A percentile compares a stretch with the other conserved stretches of the same genome.
phyloP scores from a whole-genome alignment of 345 rosid genomes.

The Citrus medica region DNA sequence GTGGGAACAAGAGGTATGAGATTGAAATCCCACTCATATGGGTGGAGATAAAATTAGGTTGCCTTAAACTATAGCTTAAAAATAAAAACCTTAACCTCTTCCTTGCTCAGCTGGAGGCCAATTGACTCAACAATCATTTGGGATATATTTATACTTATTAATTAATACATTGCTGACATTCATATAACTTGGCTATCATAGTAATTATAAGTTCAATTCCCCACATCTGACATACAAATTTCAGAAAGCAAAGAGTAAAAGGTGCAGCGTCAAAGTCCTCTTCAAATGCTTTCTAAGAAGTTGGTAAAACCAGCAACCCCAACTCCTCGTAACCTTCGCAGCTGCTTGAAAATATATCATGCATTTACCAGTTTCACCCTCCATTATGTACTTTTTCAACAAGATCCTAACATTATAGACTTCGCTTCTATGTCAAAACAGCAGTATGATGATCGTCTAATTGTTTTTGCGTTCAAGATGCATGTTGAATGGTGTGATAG shows the following conservation, averaged over 20 bases:
- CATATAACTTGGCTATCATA: not conserved
- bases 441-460: not conserved
- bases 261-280: not conserved
- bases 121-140: too few species aligned
- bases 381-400: not conserved
- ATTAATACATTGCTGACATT: not conserved
- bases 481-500: not conserved
- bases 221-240: not conserved
- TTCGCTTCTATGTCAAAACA: not conserved
- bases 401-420: not conserved
- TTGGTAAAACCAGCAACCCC: slow-evolving; percentile 17
- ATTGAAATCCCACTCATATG: too few species aligned
- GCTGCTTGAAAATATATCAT: not conserved
- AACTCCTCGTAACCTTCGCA: not conserved
- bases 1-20: too few species aligned
- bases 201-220: too few species aligned
- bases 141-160: too few species aligned
- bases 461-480: not conserved
- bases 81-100: too few species aligned
- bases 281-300: slow-evolving; percentile 9
- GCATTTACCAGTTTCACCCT: not conserved
- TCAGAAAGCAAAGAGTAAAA: too few species aligned
- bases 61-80: too few species aligned
- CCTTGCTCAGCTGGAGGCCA: too few species aligned
- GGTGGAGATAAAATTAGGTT: too few species aligned